Evolutionary conservation across 1,284 basidiomycete genomes (phyloP).

Genomic region (Ganoderma sp.): DNA sequence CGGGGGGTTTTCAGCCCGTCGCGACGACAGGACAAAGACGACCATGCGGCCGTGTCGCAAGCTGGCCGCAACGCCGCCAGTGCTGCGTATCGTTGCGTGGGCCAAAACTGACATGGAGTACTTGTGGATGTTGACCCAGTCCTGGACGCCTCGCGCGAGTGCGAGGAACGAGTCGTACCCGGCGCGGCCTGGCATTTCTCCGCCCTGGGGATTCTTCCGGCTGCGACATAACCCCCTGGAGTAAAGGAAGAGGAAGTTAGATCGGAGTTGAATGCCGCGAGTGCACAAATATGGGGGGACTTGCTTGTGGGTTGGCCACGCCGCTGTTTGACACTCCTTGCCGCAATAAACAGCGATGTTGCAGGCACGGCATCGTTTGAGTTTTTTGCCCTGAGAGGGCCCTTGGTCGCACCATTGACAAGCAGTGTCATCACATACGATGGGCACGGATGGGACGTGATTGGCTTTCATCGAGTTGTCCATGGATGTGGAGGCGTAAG

Average conservation of each 20-base stretch:
- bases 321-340: not conserved
- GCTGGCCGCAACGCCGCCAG: not conserved
- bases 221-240: not conserved
- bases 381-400: not conserved
- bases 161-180: not conserved
- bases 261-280: not conserved
- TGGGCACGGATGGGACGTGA: not conserved
- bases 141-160: not conserved
- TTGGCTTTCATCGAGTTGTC: not conserved
- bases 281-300: not conserved
- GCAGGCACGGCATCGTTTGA: not conserved
- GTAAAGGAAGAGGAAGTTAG: not conserved
- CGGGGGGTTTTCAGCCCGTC: not conserved
- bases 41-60: not conserved
- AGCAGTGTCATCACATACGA: not conserved
- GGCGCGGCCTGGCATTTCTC: not conserved
- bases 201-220: not conserved
- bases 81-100: not conserved
- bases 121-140: not conserved
- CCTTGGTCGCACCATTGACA: not conserved
- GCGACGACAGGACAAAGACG: not conserved
- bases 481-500: not conserved
- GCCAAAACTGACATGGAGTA: not conserved
- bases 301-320: not conserved
- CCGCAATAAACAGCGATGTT: not conserved